These are phyloP conservation scores for Apiospora sp. DNA, from an alignment of 2,329 filamentous ascomycete genomes.

Conservation along the genomic window DNA sequence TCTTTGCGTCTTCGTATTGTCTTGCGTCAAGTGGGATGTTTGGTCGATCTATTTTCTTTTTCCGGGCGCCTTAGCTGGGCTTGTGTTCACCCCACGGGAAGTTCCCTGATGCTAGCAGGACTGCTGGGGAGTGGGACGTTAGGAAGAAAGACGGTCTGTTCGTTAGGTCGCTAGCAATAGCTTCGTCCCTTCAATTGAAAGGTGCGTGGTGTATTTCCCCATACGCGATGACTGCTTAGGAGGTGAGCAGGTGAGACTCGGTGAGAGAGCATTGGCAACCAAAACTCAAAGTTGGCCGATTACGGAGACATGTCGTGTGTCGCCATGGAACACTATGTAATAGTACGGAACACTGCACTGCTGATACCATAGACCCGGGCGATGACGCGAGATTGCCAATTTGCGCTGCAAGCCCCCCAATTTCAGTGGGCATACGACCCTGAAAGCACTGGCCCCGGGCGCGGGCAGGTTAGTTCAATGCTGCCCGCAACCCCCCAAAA, in stretches of 20 bases:
- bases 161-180: neutral
- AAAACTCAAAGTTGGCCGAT: neutral
- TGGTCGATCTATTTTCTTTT: conserved; percentile 1
- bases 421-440: neutral
- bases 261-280: neutral
- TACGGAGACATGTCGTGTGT: conserved; percentile 9
- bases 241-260: neutral
- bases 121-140: neutral
- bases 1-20: conserved; percentile 5
- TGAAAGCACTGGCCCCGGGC: neutral
- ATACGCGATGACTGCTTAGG: neutral
- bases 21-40: neutral
- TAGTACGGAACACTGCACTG: neutral
- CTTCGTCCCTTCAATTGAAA: neutral
- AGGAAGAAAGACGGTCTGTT: neutral
- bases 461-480: neutral
- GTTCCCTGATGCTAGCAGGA: neutral
- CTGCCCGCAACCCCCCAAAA: neutral
- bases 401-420: neutral
- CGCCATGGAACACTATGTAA: neutral
- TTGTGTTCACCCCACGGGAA: neutral
- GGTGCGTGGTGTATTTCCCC: neutral
- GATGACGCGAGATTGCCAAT: conserved; percentile 22
- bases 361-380: conserved; percentile 13
- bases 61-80: neutral